Conservation (phyloP, 495 filamentous ascomycete species). For the Pseudomonodictys pantanalensis region DNA sequence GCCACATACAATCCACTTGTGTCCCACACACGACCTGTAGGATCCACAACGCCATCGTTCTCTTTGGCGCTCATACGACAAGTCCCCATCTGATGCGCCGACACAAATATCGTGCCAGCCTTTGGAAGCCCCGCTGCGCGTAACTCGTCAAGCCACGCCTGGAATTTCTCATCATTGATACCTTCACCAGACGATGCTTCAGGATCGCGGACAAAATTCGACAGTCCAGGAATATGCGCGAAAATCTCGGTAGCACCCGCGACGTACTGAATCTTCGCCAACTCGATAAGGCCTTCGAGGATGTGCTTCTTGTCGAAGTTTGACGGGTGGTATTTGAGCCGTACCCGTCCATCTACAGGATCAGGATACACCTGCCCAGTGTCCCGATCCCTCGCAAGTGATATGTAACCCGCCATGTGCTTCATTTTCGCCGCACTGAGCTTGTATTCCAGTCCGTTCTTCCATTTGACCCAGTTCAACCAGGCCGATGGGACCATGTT, state of each 20-base stretch:
- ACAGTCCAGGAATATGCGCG: slow-evolving; percentile 55
- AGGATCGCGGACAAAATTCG: slow-evolving; percentile 60
- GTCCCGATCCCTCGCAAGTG: slow-evolving; percentile 68
- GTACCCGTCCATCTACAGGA: slow-evolving; percentile 58
- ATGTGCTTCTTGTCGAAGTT: slow-evolving; percentile 66
- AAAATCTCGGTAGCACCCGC: slow-evolving; percentile 76
- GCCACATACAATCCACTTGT: slow-evolving; percentile 69
- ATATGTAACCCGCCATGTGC: slow-evolving; percentile 65
- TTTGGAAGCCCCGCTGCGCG: slow-evolving; percentile 49
- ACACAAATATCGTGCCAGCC: slow-evolving; percentile 51
- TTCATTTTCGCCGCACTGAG: slow-evolving; percentile 57
- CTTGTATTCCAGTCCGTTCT: slow-evolving; percentile 65
- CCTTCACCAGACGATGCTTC: slow-evolving; percentile 46
- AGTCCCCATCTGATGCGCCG: slow-evolving; percentile 90
- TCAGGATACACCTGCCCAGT: slow-evolving; percentile 73
- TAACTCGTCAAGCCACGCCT: slow-evolving; percentile 64
- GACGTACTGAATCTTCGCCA: slow-evolving; percentile 73
- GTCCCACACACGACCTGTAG: slow-evolving; percentile 73
- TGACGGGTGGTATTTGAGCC: slow-evolving; percentile 67
- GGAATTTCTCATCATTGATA: slow-evolving; percentile 64
- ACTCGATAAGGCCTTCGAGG: slow-evolving; percentile 65
- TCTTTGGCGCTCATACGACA: slow-evolving; percentile 69
- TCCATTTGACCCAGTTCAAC: slow-evolving; percentile 61
- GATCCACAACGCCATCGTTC: slow-evolving; percentile 68
- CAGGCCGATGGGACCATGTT: slow-evolving; percentile 62